Base-by-base conservation (phyloP, 1,139 yeast species). In the Spencermartinsiella ligniputridi region DNA sequence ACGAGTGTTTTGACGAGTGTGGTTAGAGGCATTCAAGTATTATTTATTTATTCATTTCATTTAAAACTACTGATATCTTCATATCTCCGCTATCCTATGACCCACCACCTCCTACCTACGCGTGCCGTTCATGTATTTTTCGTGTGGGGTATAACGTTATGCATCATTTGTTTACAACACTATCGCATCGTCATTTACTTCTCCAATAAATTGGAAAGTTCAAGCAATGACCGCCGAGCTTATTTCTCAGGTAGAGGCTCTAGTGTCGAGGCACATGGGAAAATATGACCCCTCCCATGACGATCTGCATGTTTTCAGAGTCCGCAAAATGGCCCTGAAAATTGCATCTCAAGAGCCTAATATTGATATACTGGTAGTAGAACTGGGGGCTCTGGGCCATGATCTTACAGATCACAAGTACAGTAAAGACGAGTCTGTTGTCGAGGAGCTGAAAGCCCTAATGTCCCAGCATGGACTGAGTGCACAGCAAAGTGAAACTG, bases 321-420 rank as follows among this genome's bases (percentile, higher is more conserved):
- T 64, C 17, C 54, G 60, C 13, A 47, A 54, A 4, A 52, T 52
- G 51, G 68, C 67, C 4, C 37, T 53, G 40, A 42, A 43, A 24
- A 40, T 64, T 11, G 64, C 63, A 3, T 32, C 46, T 16, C 33
- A 33, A 3, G 40, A 41, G 12, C 16, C 22, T 5, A 43, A 45
- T 3, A 51, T 54, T 8, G 64, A 65, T 45, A 18, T 38, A 36
- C 45, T 52, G 20, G 62, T 64, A 3, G 69, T 66, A 1, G 64
- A 63, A 46, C 52, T 67, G 13, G 68, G 63, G 0, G 70, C 70
- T 2, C 52, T 67, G 34, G 60, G 64, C 40, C 71, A 67, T 47
- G 71, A 66, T 46, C 52, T 66, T 34, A 55, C 60, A 18, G 71
- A 67, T 44, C 65, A 63, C 55, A 67, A 67, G 51, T 67, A 65